Percentiles rank a stretch among this genome's conserved stretches.
Conservation (phyloP, 2,329 filamentous ascomycete species). For the Ambrosiella xylebori region DNA sequence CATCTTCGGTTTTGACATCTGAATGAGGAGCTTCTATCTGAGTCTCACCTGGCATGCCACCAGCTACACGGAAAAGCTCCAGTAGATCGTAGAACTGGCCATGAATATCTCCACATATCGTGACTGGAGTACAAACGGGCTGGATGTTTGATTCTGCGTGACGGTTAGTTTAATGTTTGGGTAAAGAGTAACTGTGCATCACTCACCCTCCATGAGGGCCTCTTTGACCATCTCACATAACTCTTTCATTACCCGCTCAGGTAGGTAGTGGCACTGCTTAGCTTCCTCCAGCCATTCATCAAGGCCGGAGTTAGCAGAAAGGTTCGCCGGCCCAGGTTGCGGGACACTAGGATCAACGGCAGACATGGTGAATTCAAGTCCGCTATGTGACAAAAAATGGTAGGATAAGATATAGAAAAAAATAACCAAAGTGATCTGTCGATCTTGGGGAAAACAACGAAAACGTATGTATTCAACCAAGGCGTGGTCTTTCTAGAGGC, state of each 20-base stretch:
- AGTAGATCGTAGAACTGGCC: constrained; percentile 97
- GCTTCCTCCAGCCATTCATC: constrained; percentile 96
- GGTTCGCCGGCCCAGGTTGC: constrained; percentile 75
- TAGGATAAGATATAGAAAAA: background rate
- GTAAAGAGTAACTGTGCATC: background rate
- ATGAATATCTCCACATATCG: constrained; percentile 94
- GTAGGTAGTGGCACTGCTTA: constrained; percentile 92
- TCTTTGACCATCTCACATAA: constrained; percentile 98
- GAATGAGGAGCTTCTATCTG: constrained; percentile 43
- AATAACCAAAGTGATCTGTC: background rate
- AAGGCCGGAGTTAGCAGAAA: constrained; percentile 67
- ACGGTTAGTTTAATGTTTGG: background rate
- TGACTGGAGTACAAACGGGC: constrained; percentile 90
- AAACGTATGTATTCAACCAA: constrained; percentile 8
- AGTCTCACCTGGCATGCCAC: constrained; percentile 77
- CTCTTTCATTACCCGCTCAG: constrained; percentile 94
- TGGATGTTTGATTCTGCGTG: constrained; percentile 86
- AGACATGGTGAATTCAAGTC: background rate
- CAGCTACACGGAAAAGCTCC: constrained; percentile 89
- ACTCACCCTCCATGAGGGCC: constrained; percentile 84
- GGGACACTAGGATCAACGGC: constrained; percentile 37
- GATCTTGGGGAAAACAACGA: background rate
- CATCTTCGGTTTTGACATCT: constrained; percentile 74
- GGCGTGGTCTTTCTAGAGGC: constrained; percentile 11
- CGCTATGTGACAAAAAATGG: background rate